Evolutionary conservation across 78 protist genomes (phyloP).

Genomic region (Pigoraptor vietnamica): DNA sequence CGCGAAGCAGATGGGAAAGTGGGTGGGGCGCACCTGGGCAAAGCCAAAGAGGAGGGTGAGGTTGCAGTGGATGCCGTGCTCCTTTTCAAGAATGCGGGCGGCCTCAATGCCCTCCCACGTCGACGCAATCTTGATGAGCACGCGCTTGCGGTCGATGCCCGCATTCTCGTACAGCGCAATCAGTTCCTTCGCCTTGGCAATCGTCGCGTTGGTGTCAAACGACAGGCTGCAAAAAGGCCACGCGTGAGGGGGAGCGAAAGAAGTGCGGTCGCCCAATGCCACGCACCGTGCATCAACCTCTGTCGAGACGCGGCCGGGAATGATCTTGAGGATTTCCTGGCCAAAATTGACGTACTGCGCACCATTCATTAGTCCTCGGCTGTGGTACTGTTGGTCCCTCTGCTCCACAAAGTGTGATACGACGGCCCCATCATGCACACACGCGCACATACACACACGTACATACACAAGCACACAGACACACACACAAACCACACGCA

Average conservation of each 20-base stretch:
- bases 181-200: slow-evolving; percentile 78
- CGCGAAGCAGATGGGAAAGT: background rate
- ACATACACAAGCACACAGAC: background rate
- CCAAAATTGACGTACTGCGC: slow-evolving; percentile 84
- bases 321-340: slow-evolving; percentile 86
- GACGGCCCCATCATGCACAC: no score
- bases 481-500: no score
- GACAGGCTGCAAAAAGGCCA: slow-evolving; percentile 43
- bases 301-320: slow-evolving; percentile 93
- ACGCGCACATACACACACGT: background rate
- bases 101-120: slow-evolving; percentile 98
- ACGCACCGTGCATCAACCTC: slow-evolving; percentile 89
- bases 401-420: no score
- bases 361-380: no score
- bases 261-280: background rate
- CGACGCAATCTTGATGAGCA: slow-evolving; percentile 89
- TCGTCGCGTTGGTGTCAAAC: slow-evolving; percentile 76
- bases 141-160: slow-evolving; percentile 73
- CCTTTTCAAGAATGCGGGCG: slow-evolving; percentile 69
- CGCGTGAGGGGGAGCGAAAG: background rate
- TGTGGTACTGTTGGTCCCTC: no score
- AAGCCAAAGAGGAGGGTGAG: slow-evolving; percentile 85
- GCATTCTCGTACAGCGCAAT: slow-evolving; percentile 79
- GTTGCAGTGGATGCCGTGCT: slow-evolving; percentile 90
- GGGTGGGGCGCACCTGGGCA: slow-evolving; percentile 50